Evolutionary conservation across 805 yeast genomes (phyloP).

Genomic region (Candida oleophila): DNA sequence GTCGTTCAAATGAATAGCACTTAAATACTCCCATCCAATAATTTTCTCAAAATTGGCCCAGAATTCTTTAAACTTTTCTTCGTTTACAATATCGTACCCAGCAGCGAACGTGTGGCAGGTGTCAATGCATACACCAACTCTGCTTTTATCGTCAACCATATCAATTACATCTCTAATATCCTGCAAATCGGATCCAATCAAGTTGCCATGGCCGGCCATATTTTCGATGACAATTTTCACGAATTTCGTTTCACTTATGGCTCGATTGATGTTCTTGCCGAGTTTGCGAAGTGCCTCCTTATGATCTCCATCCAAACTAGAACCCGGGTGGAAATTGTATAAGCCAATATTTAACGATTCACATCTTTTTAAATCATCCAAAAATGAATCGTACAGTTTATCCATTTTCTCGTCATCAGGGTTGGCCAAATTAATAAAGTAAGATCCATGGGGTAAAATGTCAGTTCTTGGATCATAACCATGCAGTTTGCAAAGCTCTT

Average conservation of each 20-base stretch:
- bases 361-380: conserved; percentile 87
- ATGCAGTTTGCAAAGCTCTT: conserved; percentile 55
- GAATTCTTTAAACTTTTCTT: conserved; percentile 57
- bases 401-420: conserved; percentile 79
- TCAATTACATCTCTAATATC: conserved; percentile 77
- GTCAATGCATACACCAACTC: conserved; percentile 96
- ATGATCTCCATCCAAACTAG: conserved; percentile 71
- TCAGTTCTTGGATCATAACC: conserved; percentile 76
- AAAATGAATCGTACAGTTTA: conserved; percentile 71
- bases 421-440: conserved; percentile 87
- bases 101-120: conserved; percentile 97
- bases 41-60: conserved; percentile 74
- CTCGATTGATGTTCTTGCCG: conserved; percentile 78
- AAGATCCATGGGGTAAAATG: conserved; percentile 91
- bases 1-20: conserved; percentile 88
- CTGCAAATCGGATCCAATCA: conserved; percentile 78
- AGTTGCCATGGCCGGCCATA: conserved; percentile 96
- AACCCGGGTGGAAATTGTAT: conserved; percentile 94
- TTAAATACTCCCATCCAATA: conserved; percentile 72
- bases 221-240: conserved; percentile 92
- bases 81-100: conserved; percentile 80
- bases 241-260: conserved; percentile 66
- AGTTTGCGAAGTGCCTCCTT: conserved; percentile 60
- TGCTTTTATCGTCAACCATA: conserved; percentile 69
- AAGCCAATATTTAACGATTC: conserved; percentile 80